phyloP scores from a whole-genome alignment of 495 filamentous ascomycete genomes.

The Penicillium manginii region DNA sequence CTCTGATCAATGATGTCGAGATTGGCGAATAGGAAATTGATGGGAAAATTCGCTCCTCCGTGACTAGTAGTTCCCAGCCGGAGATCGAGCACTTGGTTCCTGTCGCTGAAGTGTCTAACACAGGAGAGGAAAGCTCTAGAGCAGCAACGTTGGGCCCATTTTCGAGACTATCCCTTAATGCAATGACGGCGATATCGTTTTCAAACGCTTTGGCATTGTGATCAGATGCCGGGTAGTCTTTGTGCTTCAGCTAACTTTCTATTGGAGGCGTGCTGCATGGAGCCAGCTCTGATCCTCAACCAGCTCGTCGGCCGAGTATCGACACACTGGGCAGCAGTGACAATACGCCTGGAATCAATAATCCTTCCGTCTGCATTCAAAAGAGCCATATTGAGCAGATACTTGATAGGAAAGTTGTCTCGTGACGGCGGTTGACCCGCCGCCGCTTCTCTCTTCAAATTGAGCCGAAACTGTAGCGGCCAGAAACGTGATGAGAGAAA shows the following conservation, averaged over 20 bases:
- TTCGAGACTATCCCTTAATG: not conserved
- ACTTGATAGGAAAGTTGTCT: too few relatives aligned
- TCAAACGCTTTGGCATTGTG: not conserved
- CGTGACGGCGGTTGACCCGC: too few relatives aligned
- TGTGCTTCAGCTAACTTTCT: not conserved
- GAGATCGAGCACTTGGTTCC: not conserved
- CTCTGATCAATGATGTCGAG: not conserved
- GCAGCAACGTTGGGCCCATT: not conserved
- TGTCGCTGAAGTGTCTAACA: not conserved
- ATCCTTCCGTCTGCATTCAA: too few relatives aligned
- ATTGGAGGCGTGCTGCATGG: not conserved
- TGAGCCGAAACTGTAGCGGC: too few relatives aligned
- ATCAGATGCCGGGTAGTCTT: not conserved
- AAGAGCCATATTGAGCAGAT: too few relatives aligned
- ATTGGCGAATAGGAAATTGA: not conserved
- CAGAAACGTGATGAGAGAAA: too few relatives aligned
- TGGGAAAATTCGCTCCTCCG: not conserved
- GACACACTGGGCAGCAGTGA: not conserved
- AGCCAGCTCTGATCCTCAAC: not conserved
- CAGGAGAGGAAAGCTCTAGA: not conserved
- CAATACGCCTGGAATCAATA: too few relatives aligned
- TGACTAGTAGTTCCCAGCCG: not conserved
- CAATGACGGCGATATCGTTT: not conserved
- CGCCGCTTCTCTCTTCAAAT: too few relatives aligned
- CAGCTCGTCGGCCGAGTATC: not conserved